Percentiles rank a stretch among this genome's conserved stretches.
phyloP scores from a whole-genome alignment of 2,329 filamentous ascomycete species.

The Scedosporium minutisporum region DNA sequence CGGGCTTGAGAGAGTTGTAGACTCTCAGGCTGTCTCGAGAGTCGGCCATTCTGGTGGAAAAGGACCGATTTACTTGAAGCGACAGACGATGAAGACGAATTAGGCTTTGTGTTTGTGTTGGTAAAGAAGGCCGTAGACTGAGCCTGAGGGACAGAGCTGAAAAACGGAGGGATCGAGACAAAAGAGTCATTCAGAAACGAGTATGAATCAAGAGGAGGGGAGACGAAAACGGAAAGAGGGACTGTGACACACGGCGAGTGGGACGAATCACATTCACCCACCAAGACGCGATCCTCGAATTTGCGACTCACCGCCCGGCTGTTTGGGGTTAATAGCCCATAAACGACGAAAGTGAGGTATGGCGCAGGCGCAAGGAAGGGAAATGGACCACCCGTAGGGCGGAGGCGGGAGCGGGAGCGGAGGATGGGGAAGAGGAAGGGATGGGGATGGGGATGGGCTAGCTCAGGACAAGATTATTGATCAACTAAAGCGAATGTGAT shows the following conservation, averaged over 20 bases:
- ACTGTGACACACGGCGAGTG: not conserved
- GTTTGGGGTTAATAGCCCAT: not conserved
- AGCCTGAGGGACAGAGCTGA: not conserved
- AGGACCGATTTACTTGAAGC: not conserved
- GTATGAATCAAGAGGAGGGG: not conserved
- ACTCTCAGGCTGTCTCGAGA: constrained; percentile 4
- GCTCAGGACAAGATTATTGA: not conserved
- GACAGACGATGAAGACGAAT: not conserved
- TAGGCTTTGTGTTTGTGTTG: not conserved
- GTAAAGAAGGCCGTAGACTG: not conserved
- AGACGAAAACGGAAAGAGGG: not conserved
- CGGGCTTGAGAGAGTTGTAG: constrained; percentile 6
- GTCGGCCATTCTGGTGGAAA: constrained; percentile 2
- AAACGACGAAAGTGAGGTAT: not conserved
- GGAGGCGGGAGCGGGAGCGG: too few relatives aligned
- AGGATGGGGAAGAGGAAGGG: not conserved
- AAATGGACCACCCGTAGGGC: too few relatives aligned
- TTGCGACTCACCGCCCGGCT: not conserved
- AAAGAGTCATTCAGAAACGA: constrained; percentile 6
- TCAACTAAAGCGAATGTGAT: not conserved
- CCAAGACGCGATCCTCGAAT: not conserved
- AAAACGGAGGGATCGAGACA: not conserved
- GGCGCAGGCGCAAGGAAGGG: not conserved
- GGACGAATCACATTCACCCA: not conserved
- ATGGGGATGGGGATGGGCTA: not conserved